These are phyloP conservation scores for Didymella sp. DNA, from an alignment of 2,329 filamentous ascomycete species.

Conservation along the genomic window DNA sequence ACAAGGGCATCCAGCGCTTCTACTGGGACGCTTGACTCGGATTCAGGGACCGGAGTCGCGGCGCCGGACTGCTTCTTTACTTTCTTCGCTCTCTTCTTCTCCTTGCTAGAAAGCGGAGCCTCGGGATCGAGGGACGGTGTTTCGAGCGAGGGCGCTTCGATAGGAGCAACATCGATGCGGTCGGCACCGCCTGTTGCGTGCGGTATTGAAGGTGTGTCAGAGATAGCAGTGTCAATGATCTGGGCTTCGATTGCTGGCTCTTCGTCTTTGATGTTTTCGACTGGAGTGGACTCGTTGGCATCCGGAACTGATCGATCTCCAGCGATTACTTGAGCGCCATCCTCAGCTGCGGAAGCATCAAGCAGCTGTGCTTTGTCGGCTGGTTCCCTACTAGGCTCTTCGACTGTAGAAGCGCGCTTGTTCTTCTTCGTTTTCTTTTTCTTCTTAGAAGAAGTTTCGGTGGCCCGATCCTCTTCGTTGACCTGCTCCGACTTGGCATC, in stretches of 20 bases:
- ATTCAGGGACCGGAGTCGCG: slow-evolving; percentile 19
- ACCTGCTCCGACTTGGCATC: not conserved
- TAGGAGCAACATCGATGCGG: not conserved
- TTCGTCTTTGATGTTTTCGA: not conserved
- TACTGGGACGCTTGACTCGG: slow-evolving; percentile 1
- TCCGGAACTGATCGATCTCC: not conserved
- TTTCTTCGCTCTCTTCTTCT: slow-evolving; percentile 38
- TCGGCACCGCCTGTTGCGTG: not conserved
- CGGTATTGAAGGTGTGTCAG: not conserved
- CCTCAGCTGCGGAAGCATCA: not conserved
- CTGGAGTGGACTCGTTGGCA: not conserved
- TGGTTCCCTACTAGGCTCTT: slow-evolving; percentile 15
- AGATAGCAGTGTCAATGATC: not conserved
- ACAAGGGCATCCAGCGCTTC: not conserved
- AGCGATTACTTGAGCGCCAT: not conserved
- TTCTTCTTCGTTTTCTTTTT: slow-evolving; percentile 38
- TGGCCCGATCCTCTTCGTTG: slow-evolving; percentile 13
- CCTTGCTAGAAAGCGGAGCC: slow-evolving; percentile 21
- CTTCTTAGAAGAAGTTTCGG: slow-evolving; percentile 27
- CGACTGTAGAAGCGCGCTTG: slow-evolving; percentile 26
- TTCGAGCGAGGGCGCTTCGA: not conserved
- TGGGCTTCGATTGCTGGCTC: not conserved
- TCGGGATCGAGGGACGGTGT: not conserved
- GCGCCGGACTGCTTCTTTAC: slow-evolving; percentile 28
- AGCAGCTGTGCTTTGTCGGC: slow-evolving; percentile 11